Conservation (phyloP, 2,329 filamentous ascomycete genomes). For the Claviceps purpurea region DNA sequence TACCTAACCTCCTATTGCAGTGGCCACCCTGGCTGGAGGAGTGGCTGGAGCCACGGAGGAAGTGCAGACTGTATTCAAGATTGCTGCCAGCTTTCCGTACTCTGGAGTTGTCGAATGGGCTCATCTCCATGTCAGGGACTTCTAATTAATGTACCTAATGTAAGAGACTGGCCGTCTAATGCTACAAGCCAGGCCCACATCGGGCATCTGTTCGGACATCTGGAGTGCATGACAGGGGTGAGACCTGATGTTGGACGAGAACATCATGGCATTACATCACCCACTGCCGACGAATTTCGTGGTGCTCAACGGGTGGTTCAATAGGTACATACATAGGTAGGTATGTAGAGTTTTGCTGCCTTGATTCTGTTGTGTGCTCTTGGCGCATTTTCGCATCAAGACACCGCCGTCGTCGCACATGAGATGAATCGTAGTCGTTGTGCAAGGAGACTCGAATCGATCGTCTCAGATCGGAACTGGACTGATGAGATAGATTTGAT, state of each 20-base stretch:
- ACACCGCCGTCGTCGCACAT: not conserved
- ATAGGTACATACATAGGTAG: no score
- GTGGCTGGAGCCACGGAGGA: not conserved
- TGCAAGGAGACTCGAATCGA: not conserved
- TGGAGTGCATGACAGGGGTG: not conserved
- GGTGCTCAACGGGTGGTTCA: not conserved
- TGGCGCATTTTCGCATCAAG: not conserved
- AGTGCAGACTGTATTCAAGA: not conserved
- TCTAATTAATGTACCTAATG: no score
- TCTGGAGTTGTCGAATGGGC: not conserved
- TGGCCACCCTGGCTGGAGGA: not conserved
- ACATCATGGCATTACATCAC: not conserved
- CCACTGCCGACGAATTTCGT: not conserved
- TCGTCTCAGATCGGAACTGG: not conserved
- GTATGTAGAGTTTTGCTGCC: no score
- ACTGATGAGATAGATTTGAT: not conserved
- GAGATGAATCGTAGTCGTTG: not conserved
- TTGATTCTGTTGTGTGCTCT: no score
- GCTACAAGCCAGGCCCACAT: not conserved
- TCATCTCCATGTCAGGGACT: not conserved
- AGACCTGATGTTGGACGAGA: not conserved
- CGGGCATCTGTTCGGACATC: not conserved
- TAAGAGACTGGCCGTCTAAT: not conserved
- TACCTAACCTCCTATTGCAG: not conserved
- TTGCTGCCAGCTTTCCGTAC: not conserved